Evolutionary conservation across 805 yeast species (phyloP), one percentile per base, ranked within the genome.

Genomic region (Sugiyamaella chiloensis): DNA sequence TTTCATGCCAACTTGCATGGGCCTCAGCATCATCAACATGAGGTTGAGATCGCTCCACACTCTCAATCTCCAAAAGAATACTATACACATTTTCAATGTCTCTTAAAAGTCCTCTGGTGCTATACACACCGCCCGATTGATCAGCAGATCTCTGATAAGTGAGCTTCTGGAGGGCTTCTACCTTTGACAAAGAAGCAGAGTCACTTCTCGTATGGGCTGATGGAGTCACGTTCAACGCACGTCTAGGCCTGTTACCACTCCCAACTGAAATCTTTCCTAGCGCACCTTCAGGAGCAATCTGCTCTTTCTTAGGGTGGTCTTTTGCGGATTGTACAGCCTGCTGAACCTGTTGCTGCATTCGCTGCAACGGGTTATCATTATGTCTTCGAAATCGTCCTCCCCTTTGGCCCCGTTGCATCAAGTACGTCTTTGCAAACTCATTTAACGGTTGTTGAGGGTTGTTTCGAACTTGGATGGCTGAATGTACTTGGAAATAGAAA

Each of bases 291-390:
- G 76, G 73, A 24, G 80, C 79, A 57, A 79, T 80, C 53, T 76
- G 82, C 36, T 76, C 75, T 68, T 82, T 82, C 70, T 88, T 80
- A 42, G 78, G 78, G 54, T 75, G 73, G 60, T 88, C 96, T 63
- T 87, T 87, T 20, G 97, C 99, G 32, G 87, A 91, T 46, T 91
- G 86, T 14, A 91, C 97, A 12, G 98, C 98, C 60, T 86, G 87
- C 62, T 89, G 95, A 45, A 91, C 96, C 71, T 91, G 98, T 65
- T 89, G 96, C 70, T 91, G 97, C 96, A 93, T 87, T 74, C 97
- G 83, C 72, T 87, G 96, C 60, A 90, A 75, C 1, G 96, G 96
- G 55, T 88, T 81, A 66, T 87, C 95, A 32, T 63, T 61, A 42
- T 58, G 61, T 32, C 59, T 53, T 32, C 65, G 48, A 46, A 59